Base-by-base conservation (phyloP, 352 stramenopile genomes). In the Globisporangium camurandrum region DNA sequence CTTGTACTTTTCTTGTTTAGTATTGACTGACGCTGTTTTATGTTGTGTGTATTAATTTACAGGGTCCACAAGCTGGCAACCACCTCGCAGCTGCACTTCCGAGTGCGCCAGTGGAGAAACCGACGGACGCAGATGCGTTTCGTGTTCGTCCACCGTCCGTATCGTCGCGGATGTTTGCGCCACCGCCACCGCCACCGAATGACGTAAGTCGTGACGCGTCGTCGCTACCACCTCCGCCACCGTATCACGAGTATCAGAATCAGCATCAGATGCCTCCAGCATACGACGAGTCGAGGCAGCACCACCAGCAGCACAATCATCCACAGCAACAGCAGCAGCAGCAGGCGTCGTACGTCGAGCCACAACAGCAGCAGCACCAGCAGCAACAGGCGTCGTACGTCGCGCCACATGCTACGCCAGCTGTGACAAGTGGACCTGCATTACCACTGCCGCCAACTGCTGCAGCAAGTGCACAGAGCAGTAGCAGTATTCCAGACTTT, bases 401-500 rank as follows among this genome's bases (percentile, higher is more conserved):
- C 1, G 10, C 57, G 7, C n/a, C 57, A 39, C 39, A 45, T 33
- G 40, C 54, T 37, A 41, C 45, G 22, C n/a, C 61, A 48, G 19
- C 50, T 24, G 38, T 46, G 19, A 12, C 37, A 34, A 36, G 42
- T 34, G n/a, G n/a, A n/a, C n/a, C n/a, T n/a, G n/a, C n/a, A 12
- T n/a, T 12, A 17, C 8, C 33, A 2, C 14, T 17, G 7, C 7
- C 33, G 5, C 7, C 33, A 39, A 39, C 14, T 20, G 36, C 36
- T 22, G 17, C 36, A 16, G 10, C 23, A 23, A 12, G 51, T 38
- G 24, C 31, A 55, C 44, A 26, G 53, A 26, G 42, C 49, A 12
- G 58, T 9, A 71, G 76, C 20, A 80, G 70, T 6, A 64, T 89
- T 4, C 81, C 83, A 14, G 83, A 96, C 61, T 98, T 97, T 67